These are phyloP conservation scores for Fusarium domesticum DNA, from an alignment of 2,329 filamentous ascomycete species.

Conservation along the genomic window DNA sequence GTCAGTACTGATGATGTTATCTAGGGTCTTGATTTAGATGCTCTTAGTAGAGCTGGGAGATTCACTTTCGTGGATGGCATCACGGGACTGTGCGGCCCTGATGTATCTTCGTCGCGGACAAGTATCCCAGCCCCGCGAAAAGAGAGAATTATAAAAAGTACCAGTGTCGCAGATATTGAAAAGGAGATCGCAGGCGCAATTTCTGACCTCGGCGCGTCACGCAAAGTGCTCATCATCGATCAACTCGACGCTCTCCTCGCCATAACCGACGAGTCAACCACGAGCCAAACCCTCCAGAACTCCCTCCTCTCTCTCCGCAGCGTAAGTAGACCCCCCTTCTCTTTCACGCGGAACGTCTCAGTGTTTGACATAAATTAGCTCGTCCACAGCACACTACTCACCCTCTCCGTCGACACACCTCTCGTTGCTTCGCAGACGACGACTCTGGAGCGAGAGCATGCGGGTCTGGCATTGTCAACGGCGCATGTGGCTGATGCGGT, in stretches of 20 bases:
- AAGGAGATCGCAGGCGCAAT: constrained; percentile 40
- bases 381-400: constrained; percentile 64
- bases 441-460: constrained; percentile 66
- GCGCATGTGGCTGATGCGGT: constrained; percentile 75
- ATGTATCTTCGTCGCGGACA: not conserved
- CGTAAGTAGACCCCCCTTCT: constrained; percentile 43
- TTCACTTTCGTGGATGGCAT: constrained; percentile 77
- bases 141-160: constrained; percentile 30
- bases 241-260: constrained; percentile 64
- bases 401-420: constrained; percentile 70
- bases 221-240: constrained; percentile 62
- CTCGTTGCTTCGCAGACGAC: constrained; percentile 61
- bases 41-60: constrained; percentile 52
- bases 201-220: constrained; percentile 31
- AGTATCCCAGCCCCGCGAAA: constrained; percentile 3
- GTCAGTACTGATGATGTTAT: not conserved
- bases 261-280: constrained; percentile 46
- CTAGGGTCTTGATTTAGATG: constrained; percentile 69
- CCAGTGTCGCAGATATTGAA: constrained; percentile 37
- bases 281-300: constrained; percentile 49
- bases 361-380: constrained; percentile 40
- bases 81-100: constrained; percentile 49
- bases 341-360: not conserved
- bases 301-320: constrained; percentile 59
- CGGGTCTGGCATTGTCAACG: constrained; percentile 65